Base-by-base conservation (phyloP, 1,139 yeast genomes). In the Saccharomycopsis crataegensis region DNA sequence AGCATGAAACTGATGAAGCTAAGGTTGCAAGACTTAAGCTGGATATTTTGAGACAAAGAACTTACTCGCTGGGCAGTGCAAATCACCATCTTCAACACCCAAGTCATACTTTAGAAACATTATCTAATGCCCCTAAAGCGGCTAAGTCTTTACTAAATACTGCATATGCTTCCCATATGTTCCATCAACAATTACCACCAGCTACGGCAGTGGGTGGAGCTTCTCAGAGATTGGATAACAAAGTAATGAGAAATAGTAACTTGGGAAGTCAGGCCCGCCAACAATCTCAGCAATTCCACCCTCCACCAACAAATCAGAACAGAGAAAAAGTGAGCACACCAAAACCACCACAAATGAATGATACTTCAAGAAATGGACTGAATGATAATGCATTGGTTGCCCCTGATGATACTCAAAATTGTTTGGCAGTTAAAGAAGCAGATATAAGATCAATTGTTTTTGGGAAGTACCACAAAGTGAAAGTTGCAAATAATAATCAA, bases 111-210 rank as follows among this genome's bases (percentile, higher is more conserved):
- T 22, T 22, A 22, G 28, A 22, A 22, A 22, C 28, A 22, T 33
- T 48, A 12, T 31, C 46, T 32, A 53, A 50, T 49, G 58, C 54
- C 2, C 58, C 58, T n/a, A 46, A 32, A 12, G 48, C 56, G 12
- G 58, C 58, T 6, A 53, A 51, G 43, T 46, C 52, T 6, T 51
- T 56, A 31, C 51, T 56, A 22, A 49, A 47, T 36, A 56, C 57
- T n/a, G 57, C 52, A 6, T 56, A 38, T 28, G 34, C 52, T n/a
- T 51, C 55, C 3, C 58, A 56, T 42, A 54, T 56, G 55, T 56
- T 56, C 42, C 55, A 56, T 38, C 57, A 56, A 43, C 40, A 45
- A 17, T 38, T 11, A 17, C 54, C 53, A 9, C 46, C 51, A 12
- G 41, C 14, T 14, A 37, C 41, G 16, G 41, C 14, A n/a, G 16